Evolutionary conservation across 345 rosid species (phyloP), one percentile per base, ranked within the genome.

Genomic region (Heritiera fomes): DNA sequence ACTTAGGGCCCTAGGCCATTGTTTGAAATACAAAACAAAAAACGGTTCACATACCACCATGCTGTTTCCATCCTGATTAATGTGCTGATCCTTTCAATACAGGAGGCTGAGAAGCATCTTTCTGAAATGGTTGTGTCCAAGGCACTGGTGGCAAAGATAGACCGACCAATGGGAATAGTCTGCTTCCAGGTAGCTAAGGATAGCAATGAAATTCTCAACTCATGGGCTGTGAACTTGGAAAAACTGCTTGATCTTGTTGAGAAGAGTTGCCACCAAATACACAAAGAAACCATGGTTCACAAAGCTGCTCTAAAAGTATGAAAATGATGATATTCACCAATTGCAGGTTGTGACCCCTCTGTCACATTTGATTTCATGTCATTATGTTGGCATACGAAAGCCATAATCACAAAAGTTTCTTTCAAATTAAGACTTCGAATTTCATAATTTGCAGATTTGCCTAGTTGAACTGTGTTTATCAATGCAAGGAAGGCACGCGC

Each of bases 91-190:
- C 4, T 50, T 56, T 20, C n/a, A 77, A 61, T 86, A 61, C 86
- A 93, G 98, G 97, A 91, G 85, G 87, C 96, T 49, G 99, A 95
- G 91, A 97, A 91, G 91, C 92, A 94, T 86, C 93, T 97, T 6
- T 97, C 98, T 0, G 99, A 97, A 61, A 97, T 97, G 99, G 99
- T 97, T 3, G 99, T 97, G 71, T 94, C 97, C 58, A 97, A 91
- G 84, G 90, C 98, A 68, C 85, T 97, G 72, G 88, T 92, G 77
- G 98, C 98, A 18, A 97, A 94, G 87, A 94, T 97, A 65, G 97
- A 97, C 85, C 85, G 99, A 85, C 99, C 98, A 15, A 63, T 78
- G 83, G 93, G 93, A 81, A 80, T 93, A 58, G 90, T 91, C 73
- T 87, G 92, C 78, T 97, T 97, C 92, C 93, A 94, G 86, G 81